phyloP scores from a whole-genome alignment of 192 early-diverging fungal species.

The Podila horticola region DNA sequence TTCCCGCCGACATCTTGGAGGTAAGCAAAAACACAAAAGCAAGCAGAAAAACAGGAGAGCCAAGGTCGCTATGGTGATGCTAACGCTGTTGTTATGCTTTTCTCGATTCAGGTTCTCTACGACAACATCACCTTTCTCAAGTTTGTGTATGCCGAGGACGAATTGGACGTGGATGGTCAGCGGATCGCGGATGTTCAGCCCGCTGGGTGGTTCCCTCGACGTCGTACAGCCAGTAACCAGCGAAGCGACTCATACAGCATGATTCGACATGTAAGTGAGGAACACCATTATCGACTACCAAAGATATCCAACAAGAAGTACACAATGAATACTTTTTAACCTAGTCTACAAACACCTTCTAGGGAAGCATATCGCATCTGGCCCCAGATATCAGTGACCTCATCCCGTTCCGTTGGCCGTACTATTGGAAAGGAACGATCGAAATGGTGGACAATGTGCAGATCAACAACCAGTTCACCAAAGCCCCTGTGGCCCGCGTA shows the following conservation, averaged over 20 bases:
- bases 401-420: conserved; percentile 47
- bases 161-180: conserved; percentile 56
- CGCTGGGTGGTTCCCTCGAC: conserved; percentile 34
- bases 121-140: conserved; percentile 66
- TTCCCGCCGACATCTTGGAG: conserved; percentile 78
- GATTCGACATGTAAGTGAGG: conserved; percentile 52
- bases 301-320: too few species aligned
- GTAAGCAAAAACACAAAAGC: conserved; percentile 42
- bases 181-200: conserved; percentile 36
- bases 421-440: conserved; percentile 49
- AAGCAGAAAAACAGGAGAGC: too few species aligned
- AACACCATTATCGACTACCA: too few species aligned
- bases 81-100: not conserved
- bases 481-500: conserved; percentile 13
- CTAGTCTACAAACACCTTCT: not conserved
- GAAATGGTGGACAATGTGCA: conserved; percentile 53
- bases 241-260: conserved; percentile 52
- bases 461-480: conserved; percentile 50
- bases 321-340: not conserved
- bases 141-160: conserved; percentile 65
- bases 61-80: too few species aligned
- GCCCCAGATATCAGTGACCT: conserved; percentile 43
- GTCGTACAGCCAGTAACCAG: conserved; percentile 31
- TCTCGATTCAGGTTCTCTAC: conserved; percentile 58
- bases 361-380: conserved; percentile 47